These are phyloP conservation scores for Phoma sp. DNA, from an alignment of 2,329 filamentous ascomycete genomes.

Conservation along the genomic window DNA sequence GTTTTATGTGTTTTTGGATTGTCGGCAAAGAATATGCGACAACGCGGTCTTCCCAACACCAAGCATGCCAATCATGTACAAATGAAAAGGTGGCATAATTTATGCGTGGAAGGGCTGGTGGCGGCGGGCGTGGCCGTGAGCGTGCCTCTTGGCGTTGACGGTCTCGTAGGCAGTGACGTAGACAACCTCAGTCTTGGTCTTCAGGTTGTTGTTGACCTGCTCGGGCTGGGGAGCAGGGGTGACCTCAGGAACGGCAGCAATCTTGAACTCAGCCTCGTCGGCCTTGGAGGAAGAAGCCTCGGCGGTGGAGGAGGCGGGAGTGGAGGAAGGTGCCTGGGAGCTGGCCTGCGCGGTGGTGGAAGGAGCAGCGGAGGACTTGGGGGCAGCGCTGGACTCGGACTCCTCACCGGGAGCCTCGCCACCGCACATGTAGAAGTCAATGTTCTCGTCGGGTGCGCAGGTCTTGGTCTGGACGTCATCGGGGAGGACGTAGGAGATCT, in stretches of 20 bases:
- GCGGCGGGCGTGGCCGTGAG: conserved; percentile 35
- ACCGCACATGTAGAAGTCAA: conserved; percentile 46
- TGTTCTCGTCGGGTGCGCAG: conserved; percentile 34
- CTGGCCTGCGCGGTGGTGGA: conserved; percentile 22
- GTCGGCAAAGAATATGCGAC: conserved; percentile 29
- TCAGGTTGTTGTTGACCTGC: conserved; percentile 15
- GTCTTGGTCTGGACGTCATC: conserved; percentile 43
- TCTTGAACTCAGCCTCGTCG: conserved; percentile 21
- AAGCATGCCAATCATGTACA: conserved; percentile 28
- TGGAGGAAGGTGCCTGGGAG: background rate
- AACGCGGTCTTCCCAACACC: conserved; percentile 28
- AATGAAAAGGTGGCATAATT: conserved; percentile 16
- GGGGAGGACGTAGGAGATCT: conserved; percentile 39
- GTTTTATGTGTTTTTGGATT: conserved; percentile 24
- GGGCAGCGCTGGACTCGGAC: conserved; percentile 3
- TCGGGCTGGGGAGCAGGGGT: conserved; percentile 27
- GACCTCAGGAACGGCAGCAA: conserved; percentile 28
- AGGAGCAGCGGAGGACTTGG: conserved; percentile 16
- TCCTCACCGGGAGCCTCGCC: conserved; percentile 32
- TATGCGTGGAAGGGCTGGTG: conserved; percentile 45
- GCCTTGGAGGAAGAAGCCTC: conserved; percentile 18
- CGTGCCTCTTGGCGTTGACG: conserved; percentile 44
- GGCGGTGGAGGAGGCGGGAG: conserved; percentile 1
- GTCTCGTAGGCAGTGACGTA: conserved; percentile 42
- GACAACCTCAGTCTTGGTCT: conserved; percentile 39